Evolutionary conservation across 257 asterid genomes (phyloP).

Genomic region (Scutellaria galericulata): DNA sequence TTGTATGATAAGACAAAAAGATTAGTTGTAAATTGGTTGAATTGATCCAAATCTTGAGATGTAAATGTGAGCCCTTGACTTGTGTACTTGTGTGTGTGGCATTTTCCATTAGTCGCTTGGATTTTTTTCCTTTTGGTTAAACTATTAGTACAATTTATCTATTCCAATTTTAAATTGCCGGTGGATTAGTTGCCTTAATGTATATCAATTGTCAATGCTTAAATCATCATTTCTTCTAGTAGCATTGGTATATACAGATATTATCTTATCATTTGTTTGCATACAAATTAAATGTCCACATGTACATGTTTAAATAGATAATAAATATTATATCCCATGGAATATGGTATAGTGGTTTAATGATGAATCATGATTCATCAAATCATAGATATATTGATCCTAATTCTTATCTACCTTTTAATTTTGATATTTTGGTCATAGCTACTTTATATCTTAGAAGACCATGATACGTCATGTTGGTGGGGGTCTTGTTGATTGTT

Average conservation of each 20-base stretch:
- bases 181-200: slow-evolving; percentile 45
- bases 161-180: slow-evolving; percentile 17
- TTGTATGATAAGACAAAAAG: slow-evolving; percentile 21
- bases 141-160: background rate
- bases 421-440: too few relatives aligned
- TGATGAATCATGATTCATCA: background rate
- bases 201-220: slow-evolving; percentile 32
- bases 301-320: background rate
- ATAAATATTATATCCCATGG: too few relatives aligned
- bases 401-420: background rate
- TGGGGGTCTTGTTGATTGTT: too few relatives aligned
- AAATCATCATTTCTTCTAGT: slow-evolving; percentile 30
- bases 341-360: background rate
- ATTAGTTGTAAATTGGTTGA: slow-evolving; percentile 25
- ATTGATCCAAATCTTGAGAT: slow-evolving; percentile 9
- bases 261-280: background rate
- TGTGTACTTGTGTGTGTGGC: slow-evolving; percentile 25
- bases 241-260: background rate
- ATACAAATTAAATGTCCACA: background rate
- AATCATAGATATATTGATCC: slow-evolving; percentile 1
- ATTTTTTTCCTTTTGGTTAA: background rate
- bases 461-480: too few relatives aligned
- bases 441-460: too few relatives aligned
- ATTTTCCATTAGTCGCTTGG: background rate
- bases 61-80: slow-evolving; percentile 27